These are phyloP conservation scores for Phaffia australis DNA, from an alignment of 768 basidiomycete species.

Conservation along the genomic window DNA sequence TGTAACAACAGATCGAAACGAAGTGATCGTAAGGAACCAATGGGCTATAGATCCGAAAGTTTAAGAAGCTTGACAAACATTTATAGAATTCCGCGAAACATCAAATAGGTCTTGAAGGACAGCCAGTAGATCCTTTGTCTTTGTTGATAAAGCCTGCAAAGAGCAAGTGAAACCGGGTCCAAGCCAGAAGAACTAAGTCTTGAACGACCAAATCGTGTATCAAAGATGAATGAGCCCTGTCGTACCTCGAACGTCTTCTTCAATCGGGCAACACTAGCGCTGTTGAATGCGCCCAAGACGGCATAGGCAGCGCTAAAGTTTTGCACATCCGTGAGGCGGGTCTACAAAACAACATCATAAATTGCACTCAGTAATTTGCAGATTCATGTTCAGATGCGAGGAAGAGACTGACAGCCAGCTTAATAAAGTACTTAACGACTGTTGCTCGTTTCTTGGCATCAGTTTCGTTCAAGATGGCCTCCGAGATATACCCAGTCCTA, in stretches of 20 bases:
- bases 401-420: conserved; percentile 59
- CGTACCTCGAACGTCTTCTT: conserved; percentile 87
- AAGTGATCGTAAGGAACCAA: too few relatives aligned
- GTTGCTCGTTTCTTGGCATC: conserved; percentile 73
- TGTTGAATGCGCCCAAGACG: conserved; percentile 86
- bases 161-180: conserved; percentile 6
- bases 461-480: conserved; percentile 78
- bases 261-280: conserved; percentile 82
- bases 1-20: too few relatives aligned
- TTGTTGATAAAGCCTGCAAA: conserved; percentile 67
- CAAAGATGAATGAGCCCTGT: conserved; percentile 21
- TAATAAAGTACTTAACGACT: conserved; percentile 84
- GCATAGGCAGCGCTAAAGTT: conserved; percentile 92
- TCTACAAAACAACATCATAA: conserved; percentile 41
- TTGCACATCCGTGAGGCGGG: conserved; percentile 61
- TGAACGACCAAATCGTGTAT: too few relatives aligned
- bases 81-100: conserved; percentile 46
- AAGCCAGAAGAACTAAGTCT: background rate
- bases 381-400: background rate
- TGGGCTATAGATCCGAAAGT: background rate
- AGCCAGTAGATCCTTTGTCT: conserved; percentile 70
- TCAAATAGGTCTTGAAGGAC: conserved; percentile 74
- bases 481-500: conserved; percentile 61
- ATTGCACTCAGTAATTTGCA: conserved; percentile 7
- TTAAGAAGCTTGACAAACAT: conserved; percentile 13